Conservation (phyloP, 108 stramenopile species). For the Stephanodiscus triporus region DNA sequence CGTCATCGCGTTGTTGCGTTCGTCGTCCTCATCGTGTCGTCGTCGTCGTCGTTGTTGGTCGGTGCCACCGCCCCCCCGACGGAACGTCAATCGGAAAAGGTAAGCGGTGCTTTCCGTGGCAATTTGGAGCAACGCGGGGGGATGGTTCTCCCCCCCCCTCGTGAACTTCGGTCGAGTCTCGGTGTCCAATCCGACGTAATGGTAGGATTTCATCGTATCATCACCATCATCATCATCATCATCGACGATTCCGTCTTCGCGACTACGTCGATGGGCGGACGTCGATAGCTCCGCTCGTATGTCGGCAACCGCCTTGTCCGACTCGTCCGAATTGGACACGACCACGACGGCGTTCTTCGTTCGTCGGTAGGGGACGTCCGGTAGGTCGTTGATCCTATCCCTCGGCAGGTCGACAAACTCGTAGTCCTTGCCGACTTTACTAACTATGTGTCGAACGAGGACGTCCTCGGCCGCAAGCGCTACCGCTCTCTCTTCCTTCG, state of each 20-base stretch:
- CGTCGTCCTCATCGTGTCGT: no score
- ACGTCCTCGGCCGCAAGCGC: no score
- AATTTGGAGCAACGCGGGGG: conserved; percentile 9
- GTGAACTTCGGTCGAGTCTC: conserved; percentile 5
- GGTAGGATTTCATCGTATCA: neutral
- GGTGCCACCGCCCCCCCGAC: neutral
- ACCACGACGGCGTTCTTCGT: neutral
- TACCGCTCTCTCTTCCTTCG: no score
- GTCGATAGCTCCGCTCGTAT: conserved; percentile 3
- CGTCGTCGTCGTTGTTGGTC: no score
- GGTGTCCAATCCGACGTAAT: conserved; percentile 12
- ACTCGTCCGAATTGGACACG: neutral
- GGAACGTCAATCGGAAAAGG: conserved; percentile 11
- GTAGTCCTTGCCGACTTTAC: neutral
- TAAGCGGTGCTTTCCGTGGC: neutral
- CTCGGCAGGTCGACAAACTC: neutral
- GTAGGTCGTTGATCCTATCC: conserved; percentile 2
- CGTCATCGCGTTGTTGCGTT: neutral
- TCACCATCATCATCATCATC: neutral
- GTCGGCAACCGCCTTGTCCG: neutral
- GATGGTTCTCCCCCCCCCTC: neutral
- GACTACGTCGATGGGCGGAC: no score
- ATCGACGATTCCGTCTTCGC: neutral
- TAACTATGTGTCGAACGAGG: no score
- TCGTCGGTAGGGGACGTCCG: neutral